These are phyloP conservation scores for Puccinia polysora DNA, from an alignment of 1,284 basidiomycete genomes.

Conservation along the genomic window DNA sequence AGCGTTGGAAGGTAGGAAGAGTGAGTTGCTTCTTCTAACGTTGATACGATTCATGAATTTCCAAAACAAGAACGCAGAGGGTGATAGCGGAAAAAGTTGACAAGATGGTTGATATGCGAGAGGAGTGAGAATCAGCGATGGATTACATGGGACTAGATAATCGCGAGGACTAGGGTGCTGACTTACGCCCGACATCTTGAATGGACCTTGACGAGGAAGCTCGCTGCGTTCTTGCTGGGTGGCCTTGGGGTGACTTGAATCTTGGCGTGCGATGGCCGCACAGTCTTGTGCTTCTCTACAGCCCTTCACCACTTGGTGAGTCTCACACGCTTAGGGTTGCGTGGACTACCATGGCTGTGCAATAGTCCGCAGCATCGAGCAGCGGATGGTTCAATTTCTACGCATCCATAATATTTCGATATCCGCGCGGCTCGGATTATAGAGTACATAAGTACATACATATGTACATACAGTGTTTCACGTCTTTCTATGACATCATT, in stretches of 20 bases:
- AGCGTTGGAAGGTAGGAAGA: conserved; percentile 78
- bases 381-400: too few relatives aligned
- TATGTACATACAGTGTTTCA: too few relatives aligned
- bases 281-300: not conserved
- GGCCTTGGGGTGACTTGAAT: not conserved
- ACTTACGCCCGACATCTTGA: conserved; percentile 40
- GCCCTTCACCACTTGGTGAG: conserved; percentile 16
- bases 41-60: not conserved
- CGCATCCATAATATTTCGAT: too few relatives aligned
- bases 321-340: conserved; percentile 9
- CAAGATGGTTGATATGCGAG: not conserved
- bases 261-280: not conserved
- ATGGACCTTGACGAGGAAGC: conserved; percentile 34
- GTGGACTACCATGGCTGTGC: too few relatives aligned
- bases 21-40: conserved; percentile 37
- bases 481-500: too few relatives aligned
- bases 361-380: too few relatives aligned
- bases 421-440: too few relatives aligned
- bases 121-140: not conserved
- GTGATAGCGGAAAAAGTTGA: not conserved
- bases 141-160: not conserved
- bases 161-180: not conserved
- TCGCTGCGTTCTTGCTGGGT: conserved; percentile 23
- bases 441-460: too few relatives aligned
- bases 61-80: not conserved